Conservation (phyloP, 2,329 filamentous ascomycete species). For the Ceratocystis diversiconidia region DNA sequence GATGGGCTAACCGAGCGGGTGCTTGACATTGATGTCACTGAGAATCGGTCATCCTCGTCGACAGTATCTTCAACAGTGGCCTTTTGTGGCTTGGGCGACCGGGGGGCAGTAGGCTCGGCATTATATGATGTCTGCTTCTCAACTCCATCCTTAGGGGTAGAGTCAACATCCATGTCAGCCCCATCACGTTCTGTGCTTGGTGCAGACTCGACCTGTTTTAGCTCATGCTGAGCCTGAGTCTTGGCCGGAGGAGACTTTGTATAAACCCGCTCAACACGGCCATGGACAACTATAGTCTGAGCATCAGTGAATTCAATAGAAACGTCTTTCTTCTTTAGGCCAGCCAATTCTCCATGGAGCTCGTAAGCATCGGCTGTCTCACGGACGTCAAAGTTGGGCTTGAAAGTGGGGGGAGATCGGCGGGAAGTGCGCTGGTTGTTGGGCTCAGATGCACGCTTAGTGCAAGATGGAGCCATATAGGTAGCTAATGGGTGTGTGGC, state of each 20-base stretch:
- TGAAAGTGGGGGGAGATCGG: conserved; percentile 41
- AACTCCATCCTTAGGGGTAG: conserved; percentile 28
- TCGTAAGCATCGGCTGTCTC: conserved; percentile 57
- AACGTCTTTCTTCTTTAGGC: conserved; percentile 59
- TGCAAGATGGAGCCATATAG: background rate
- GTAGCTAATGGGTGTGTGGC: background rate
- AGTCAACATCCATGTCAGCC: conserved; percentile 29
- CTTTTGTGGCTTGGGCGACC: conserved; percentile 32
- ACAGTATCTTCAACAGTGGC: conserved; percentile 50
- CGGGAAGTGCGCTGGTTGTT: conserved; percentile 10
- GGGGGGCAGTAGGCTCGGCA: conserved; percentile 19
- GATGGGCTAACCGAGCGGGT: conserved; percentile 21
- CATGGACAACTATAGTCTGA: conserved; percentile 57
- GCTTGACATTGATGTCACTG: conserved; percentile 19
- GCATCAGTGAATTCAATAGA: conserved; percentile 66
- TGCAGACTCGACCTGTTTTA: conserved; percentile 19
- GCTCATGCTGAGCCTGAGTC: background rate
- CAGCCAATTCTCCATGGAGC: conserved; percentile 67
- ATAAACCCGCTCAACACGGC: conserved; percentile 51
- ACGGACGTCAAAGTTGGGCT: conserved; percentile 64
- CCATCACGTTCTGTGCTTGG: conserved; percentile 31
- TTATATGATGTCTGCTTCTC: background rate
- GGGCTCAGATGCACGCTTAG: background rate
- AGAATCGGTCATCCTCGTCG: conserved; percentile 22
- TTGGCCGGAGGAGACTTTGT: conserved; percentile 27